phyloP scores from a whole-genome alignment of 148 eudicot genomes.

The Diospyros kaki region DNA sequence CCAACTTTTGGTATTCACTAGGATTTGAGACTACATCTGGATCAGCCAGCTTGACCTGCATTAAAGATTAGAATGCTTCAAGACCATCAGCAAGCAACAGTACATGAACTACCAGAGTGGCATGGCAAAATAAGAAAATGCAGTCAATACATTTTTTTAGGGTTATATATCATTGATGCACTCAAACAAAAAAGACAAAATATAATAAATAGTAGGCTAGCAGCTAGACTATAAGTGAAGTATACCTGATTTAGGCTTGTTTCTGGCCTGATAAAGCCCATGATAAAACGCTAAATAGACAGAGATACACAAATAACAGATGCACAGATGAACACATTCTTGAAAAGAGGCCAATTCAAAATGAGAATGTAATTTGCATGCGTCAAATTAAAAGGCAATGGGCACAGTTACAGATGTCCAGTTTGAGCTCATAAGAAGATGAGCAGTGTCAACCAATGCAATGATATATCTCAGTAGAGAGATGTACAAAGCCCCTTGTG shows the following conservation, averaged over 20 bases:
- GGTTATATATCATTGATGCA: not conserved
- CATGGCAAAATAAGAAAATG: not conserved
- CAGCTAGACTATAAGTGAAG: not conserved
- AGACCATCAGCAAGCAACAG: not conserved
- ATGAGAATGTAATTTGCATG: not conserved
- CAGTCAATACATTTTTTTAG: not conserved
- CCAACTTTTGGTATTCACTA: slow-evolving; percentile 86
- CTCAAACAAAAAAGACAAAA: not conserved
- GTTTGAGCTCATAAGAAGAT: not conserved
- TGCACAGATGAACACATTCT: not conserved
- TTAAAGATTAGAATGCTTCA: slow-evolving; percentile 3
- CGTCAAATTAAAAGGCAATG: not conserved
- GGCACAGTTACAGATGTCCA: not conserved
- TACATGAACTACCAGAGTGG: not conserved
- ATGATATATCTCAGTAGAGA: not conserved
- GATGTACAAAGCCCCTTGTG: too few species aligned
- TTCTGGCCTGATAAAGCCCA: not conserved
- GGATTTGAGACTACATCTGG: slow-evolving; percentile 94
- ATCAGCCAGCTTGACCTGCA: slow-evolving; percentile 85
- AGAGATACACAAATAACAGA: not conserved
- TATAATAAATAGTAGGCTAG: not conserved
- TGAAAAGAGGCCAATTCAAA: not conserved
- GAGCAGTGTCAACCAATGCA: not conserved
- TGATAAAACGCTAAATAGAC: not conserved
- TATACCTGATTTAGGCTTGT: not conserved